Percentiles rank a stretch among this genome's conserved stretches.
Conservation (phyloP, 2,329 filamentous ascomycete species). For the Aaosphaeria arxii region DNA sequence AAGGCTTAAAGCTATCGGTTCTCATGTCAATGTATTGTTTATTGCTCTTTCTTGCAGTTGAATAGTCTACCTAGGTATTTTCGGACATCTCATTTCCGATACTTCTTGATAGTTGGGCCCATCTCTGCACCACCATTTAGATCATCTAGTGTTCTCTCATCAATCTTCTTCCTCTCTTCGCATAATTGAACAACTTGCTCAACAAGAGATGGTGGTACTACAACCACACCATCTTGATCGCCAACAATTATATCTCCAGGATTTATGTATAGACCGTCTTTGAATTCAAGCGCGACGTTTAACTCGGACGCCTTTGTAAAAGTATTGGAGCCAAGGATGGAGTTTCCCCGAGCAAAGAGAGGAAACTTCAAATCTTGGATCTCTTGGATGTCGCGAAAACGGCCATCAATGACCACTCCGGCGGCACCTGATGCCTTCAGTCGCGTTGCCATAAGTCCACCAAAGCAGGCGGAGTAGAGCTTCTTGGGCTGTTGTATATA, state of each 20-base stretch:
- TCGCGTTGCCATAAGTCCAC: constrained; percentile 39
- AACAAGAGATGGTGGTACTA: constrained; percentile 15
- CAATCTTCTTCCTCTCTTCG: constrained; percentile 31
- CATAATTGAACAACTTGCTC: constrained; percentile 32
- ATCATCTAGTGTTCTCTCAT: constrained; percentile 31
- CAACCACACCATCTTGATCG: constrained; percentile 31
- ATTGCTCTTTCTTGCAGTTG: too few relatives aligned
- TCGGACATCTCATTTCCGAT: constrained; percentile 23
- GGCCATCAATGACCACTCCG: constrained; percentile 40
- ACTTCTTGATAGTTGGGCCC: constrained; percentile 32
- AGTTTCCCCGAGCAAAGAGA: constrained; percentile 31
- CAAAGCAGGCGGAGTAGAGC: constrained; percentile 36
- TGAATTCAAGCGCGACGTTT: constrained; percentile 33
- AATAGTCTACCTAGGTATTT: too few relatives aligned
- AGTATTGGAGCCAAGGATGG: constrained; percentile 32
- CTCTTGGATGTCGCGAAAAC: constrained; percentile 37
- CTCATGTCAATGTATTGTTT: too few relatives aligned
- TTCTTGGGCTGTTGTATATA: constrained; percentile 37
- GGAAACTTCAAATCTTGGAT: constrained; percentile 10
- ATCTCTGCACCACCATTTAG: constrained; percentile 31
- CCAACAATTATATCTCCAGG: constrained; percentile 37
- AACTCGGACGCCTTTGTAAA: constrained; percentile 35
- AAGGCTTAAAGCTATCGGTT: too few relatives aligned
- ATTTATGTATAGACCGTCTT: constrained; percentile 21
- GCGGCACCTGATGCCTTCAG: constrained; percentile 33